Base-by-base conservation (phyloP, 2,329 filamentous ascomycete species). In the Coniochaeta ligniaria region DNA sequence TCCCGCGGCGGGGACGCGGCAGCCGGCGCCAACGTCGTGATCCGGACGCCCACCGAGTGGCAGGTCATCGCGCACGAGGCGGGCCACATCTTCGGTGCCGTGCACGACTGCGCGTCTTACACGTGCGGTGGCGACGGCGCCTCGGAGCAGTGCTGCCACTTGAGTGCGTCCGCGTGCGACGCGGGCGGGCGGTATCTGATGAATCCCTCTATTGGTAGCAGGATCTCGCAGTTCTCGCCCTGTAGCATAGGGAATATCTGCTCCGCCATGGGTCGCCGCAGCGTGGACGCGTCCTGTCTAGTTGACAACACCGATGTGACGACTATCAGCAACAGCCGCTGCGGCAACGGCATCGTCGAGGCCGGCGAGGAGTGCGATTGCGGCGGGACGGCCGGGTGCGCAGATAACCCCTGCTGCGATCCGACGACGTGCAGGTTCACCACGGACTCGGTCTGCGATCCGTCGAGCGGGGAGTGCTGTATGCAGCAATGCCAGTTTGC, bases 301-400 rank as follows among this genome's bases (percentile, higher is more conserved):
- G 28, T 31, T 31, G 5, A 31, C 9, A 31, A 31, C 9, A 31
- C 28, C 5, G 28, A 31, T 31, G 28, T 74, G 95, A 99, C 74
- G 99, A 95, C 74, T 31, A 89, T 85, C 3, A 71, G 78, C 0
- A 63, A 74, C n/a, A 83, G 88, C 2, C 97, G 94, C 71, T 67
- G 69, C 7, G 81, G 28, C 28, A 31, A 91, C 62, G 80, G 83
- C 22, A 83, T 99, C 65, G 95, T 99, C 58, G 95, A 98, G 75
- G 79, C 83, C n/a, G 94, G 92, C 64, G 95, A 99, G 75, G 90
- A 99, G 59, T 99, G 95, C 74, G 95, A 99, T 74, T 99, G 95
- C 69, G 95, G 95, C 63, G 94, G 94, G 60, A 76, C 79, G 17
- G 74, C 78, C 16, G 84, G 83, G 43, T 99, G 95, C 72, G 84